Conservation (phyloP, 768 basidiomycete species). For the Hortiboletus flavorubellus region DNA sequence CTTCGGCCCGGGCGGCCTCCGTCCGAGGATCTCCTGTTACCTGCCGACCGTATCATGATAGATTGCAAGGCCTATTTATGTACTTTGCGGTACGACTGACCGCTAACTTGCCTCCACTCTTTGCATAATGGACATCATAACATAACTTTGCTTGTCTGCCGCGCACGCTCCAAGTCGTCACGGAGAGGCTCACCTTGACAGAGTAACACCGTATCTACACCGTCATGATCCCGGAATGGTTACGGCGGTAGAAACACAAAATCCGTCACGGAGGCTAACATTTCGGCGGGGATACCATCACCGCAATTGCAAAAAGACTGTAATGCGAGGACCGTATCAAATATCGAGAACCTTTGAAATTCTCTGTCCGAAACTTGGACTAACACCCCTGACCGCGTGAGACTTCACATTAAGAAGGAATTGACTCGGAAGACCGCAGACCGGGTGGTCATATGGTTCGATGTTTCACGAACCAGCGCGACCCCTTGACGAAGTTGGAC, state of each 20-base stretch:
- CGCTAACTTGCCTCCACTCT: not conserved
- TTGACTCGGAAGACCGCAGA: not conserved
- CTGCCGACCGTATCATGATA: not conserved
- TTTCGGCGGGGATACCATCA: constrained; percentile 7
- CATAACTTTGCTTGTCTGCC: not conserved
- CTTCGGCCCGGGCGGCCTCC: not conserved
- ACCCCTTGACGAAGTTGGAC: not conserved
- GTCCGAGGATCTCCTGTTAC: constrained; percentile 1
- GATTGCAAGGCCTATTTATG: not conserved
- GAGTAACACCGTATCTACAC: too few species aligned
- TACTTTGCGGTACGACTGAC: not conserved
- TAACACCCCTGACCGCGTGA: not conserved
- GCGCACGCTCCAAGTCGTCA: not conserved
- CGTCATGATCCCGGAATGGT: too few species aligned
- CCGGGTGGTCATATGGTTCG: not conserved
- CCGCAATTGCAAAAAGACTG: not conserved
- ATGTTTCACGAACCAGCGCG: not conserved
- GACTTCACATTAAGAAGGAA: not conserved
- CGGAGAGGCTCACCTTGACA: not conserved
- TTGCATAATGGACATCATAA: not conserved
- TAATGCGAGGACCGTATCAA: not conserved
- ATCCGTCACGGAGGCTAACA: not conserved
- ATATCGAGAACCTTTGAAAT: not conserved
- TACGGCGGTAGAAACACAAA: not conserved
- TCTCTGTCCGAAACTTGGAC: too few species aligned